Base-by-base conservation (phyloP, 1,284 basidiomycete genomes). In the Ganoderma multipileum region DNA sequence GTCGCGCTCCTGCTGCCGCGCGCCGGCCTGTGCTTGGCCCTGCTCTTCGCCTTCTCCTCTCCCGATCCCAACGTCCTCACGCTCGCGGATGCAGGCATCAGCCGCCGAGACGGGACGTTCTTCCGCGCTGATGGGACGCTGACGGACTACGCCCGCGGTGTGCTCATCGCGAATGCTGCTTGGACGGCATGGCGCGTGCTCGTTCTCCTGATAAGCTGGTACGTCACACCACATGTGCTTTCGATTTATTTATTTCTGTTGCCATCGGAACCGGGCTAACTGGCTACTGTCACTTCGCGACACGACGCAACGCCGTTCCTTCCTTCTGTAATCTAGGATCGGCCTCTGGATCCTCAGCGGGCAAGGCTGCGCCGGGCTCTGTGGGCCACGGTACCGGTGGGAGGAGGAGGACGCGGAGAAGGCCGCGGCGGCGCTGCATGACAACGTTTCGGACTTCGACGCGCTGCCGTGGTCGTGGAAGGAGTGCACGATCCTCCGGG, bases 371-470 rank as follows among this genome's bases (percentile, higher is more conserved):
- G 92, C 87, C 62, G 93, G 93, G 30, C 78, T 94, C n/a, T 94
- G 92, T 77, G 93, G 93, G 61, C 93, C 93, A 12, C 87, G 92
- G 28, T 88, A 89, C 76, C 85, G 91, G 71, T 94, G 92, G 93
- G 92, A 94, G 76, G 93, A 94, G 80, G 87, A 90, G 68, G 89
- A 89, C 47, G 83, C 83, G 26, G 90, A 91, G 75, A 91, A 89
- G 81, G 83, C 82, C 14, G 76, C 82, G 6, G 61, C 75, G 62
- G 74, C 84, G 20, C 85, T 86, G 72, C 83, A 80, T 68, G 81
- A 81, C 68, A 80, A 82, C 76, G 83, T 87, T 62, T 80, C 83
- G 9, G 81, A 81, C 11, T 84, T 83, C 4, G 86, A 87, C 30
- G 84, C 83, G 20, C 83, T 92, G 52, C 85, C 89, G 2, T 95